phyloP scores from a whole-genome alignment of 2,329 filamentous ascomycete genomes.

The Fusarium marasasianum region DNA sequence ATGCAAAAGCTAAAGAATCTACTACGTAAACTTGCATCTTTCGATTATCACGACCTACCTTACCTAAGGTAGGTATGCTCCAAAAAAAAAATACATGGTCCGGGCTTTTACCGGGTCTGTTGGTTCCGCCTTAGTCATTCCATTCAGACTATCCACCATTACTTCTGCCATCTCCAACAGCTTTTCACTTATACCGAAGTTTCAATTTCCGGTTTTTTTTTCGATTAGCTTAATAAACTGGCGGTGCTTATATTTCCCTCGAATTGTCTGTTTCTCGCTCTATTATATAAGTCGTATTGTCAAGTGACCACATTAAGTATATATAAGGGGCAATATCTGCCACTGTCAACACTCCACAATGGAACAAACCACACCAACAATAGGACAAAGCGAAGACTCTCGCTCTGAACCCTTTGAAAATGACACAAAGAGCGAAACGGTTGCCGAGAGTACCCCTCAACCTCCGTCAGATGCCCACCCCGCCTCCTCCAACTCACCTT shows the following conservation, averaged over 20 bases:
- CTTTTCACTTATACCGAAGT: conserved; percentile 21
- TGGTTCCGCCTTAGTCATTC: conserved; percentile 37
- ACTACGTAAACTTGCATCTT: conserved; percentile 41
- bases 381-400: conserved; percentile 39
- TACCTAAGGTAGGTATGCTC: conserved; percentile 12
- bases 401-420: conserved; percentile 42
- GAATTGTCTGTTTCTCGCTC: neutral
- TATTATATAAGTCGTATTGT: conserved; percentile 15
- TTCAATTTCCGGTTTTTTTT: neutral
- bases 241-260: neutral
- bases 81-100: conserved; percentile 39
- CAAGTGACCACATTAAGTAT: conserved; percentile 26
- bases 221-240: conserved; percentile 6
- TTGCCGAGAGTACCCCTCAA: conserved; percentile 37
- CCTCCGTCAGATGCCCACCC: conserved; percentile 30
- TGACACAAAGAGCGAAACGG: conserved; percentile 41
- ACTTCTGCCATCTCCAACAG: conserved; percentile 1
- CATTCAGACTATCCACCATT: conserved; percentile 23
- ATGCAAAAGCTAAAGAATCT: conserved; percentile 33
- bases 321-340: neutral
- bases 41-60: conserved; percentile 31
- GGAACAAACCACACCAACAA: conserved; percentile 41
- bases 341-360: conserved; percentile 33
- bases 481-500: conserved; percentile 42
- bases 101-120: conserved; percentile 40